phyloP scores from a whole-genome alignment of 1,284 basidiomycete genomes.

The Malassezia sympodialis region DNA sequence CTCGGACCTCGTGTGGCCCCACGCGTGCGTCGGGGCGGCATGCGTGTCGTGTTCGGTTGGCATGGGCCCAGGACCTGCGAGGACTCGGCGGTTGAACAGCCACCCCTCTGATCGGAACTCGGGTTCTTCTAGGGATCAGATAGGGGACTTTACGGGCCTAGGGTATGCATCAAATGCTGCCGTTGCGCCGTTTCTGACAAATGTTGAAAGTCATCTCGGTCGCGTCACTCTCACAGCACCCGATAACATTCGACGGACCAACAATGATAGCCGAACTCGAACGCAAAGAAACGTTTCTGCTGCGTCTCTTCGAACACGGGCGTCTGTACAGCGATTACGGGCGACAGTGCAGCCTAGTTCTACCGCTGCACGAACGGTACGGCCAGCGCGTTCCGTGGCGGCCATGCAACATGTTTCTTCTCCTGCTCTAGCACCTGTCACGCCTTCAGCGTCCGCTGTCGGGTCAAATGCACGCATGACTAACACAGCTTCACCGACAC shows the following conservation, averaged over 20 bases:
- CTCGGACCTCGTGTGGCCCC: conserved; percentile 4
- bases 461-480: not conserved
- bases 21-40: not conserved
- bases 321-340: not conserved
- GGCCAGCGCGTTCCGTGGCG: not conserved
- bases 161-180: not conserved
- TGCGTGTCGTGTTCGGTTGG: not conserved
- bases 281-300: not conserved
- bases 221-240: conserved; percentile 41
- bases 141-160: not conserved
- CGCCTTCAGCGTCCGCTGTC: not conserved
- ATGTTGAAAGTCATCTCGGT: conserved; percentile 33
- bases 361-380: not conserved
- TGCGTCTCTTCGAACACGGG: not conserved
- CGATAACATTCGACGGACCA: conserved; percentile 38
- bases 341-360: not conserved
- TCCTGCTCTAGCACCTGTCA: not conserved
- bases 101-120: not conserved
- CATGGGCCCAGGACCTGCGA: not conserved
- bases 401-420: not conserved
- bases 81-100: not conserved
- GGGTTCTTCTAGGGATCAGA: not conserved
- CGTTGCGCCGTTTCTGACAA: conserved; percentile 32
- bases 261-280: not conserved
- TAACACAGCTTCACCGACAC: not conserved